Evolutionary conservation across 2,329 filamentous ascomycete species (phyloP), one percentile per base, ranked within the genome.

Genomic region (Plenodomus biglobosus): DNA sequence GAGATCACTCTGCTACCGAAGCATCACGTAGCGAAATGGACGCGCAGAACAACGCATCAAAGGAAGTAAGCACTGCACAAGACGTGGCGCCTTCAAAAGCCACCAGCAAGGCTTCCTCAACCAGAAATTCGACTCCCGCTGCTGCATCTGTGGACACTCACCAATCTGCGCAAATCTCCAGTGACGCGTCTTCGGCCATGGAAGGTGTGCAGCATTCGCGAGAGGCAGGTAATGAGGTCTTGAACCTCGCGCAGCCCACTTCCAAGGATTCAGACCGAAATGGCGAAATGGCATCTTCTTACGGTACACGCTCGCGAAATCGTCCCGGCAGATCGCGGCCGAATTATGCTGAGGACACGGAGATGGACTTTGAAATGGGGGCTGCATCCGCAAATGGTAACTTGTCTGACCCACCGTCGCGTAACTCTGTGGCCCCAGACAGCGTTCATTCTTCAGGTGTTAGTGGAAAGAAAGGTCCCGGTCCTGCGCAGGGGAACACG

Each of bases 291-390:
- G 85, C 85, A 40, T 55, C 52, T 18, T 55, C 52, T 5, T 96
- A 99, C 74, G 92, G 92, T 66, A 99, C 94, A 70, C 87, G 92
- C 64, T 96, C 92, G 62, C 88, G 94, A 71, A 95, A 95, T 74
- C 87, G 92, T 66, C 86, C 83, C 48, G 87, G 88, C 64, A 84
- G 82, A 59, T 81, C 87, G 61, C 88, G 94, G 60, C 85, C 87
- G 58, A 99, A 99, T 74, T 99, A 99, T 73, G 92, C 94, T 42
- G 94, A 99, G 74, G 92, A 96, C 72, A 80, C 92, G 60, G 92
- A 97, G 65, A 85, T 89, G 73, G 94, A 97, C 69, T 90, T 91
- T 70, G 92, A 96, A 65, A 82, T 80, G 60, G 64, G 69, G 19
- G 76, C 80, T 66, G 80, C 83, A 52, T 62, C 76, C 44, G 84